A percentile compares a stretch with the other conserved stretches of the same genome.
phyloP scores from a whole-genome alignment of 306 rosid species.

The Prosopis cineraria region DNA sequence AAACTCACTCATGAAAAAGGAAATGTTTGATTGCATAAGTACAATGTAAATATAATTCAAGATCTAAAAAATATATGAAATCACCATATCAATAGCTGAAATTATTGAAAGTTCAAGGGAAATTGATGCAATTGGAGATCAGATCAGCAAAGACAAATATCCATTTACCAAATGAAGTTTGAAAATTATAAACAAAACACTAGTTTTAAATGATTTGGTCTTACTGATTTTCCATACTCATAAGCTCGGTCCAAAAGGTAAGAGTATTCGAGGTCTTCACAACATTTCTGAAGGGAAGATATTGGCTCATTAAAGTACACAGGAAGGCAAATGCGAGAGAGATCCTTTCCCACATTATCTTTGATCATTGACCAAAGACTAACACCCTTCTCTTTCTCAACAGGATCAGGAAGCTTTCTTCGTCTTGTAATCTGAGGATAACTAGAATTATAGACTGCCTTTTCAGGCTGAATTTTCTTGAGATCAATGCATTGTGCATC shows the following conservation, averaged over 20 bases:
- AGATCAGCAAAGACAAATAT: background rate
- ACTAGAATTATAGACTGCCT: slow-evolving; percentile 35
- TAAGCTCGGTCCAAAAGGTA: slow-evolving; percentile 88
- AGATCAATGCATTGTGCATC: slow-evolving; percentile 41
- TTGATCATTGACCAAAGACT: slow-evolving; percentile 98
- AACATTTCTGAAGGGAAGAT: slow-evolving; percentile 97
- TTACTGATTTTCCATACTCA: slow-evolving; percentile 81
- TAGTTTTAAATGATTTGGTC: slow-evolving; percentile 22
- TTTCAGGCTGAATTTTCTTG: slow-evolving; percentile 45
- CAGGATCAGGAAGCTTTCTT: slow-evolving; percentile 83
- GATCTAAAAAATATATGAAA: background rate
- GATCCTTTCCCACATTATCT: slow-evolving; percentile 99
- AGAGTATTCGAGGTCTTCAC: slow-evolving; percentile 94
- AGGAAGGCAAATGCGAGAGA: slow-evolving; percentile 92
- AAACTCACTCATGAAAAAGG: background rate
- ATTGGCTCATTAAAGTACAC: slow-evolving; percentile 98
- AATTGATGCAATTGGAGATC: slow-evolving; percentile 7
- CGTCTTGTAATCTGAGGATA: slow-evolving; percentile 66
- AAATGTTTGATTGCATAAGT: background rate
- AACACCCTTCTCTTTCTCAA: slow-evolving; percentile 95
- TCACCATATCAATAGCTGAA: background rate
- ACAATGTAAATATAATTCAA: slow-evolving; percentile 5
- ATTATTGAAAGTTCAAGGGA: background rate
- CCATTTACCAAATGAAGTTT: background rate
- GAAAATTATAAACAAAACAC: slow-evolving; percentile 1